Evolutionary conservation across 2,329 filamentous ascomycete genomes (phyloP), one percentile per base, ranked within the genome.

Genomic region (Nothopassalora personata): DNA sequence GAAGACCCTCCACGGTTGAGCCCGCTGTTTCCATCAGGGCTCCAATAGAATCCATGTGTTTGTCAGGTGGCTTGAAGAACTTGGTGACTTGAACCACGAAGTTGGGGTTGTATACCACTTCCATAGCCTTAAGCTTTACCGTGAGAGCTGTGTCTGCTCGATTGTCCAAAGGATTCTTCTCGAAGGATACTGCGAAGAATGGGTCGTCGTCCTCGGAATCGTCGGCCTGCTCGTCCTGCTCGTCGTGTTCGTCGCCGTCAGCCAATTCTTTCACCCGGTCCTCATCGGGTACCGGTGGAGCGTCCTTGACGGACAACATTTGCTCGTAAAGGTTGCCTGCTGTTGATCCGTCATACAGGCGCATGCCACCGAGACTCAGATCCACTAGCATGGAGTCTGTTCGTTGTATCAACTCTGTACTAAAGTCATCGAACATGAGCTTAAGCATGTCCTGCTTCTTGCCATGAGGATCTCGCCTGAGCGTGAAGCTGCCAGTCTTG

Each of bases 31-130:
- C 95, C 86, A 99, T 90, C 57, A 99, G 81, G 1, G 94, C 95
- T 11, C 86, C 89, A 67, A 99, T 97, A 9, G 94, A 99, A 71
- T 99, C 94, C 92, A 99, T 97, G 72, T 99, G 95, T 53, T 92
- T 84, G 73, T 97, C 92, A 0, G 94, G 95, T 0, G 94, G 94
- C 63, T 93, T 88, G 79, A 99, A 99, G 78, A 99, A 99, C 67
- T 91, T 91, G 55, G 88, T 90, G 43, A 97, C 86, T 52, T 94
- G 92, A 5, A 96, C 86, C 0, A 97, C 82, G 66, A 97, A 95
- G 64, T 87, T 90, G 0, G 95, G 94, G 68, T 99, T 99, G 83
- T 96, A 99, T 27, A 99, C 91, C 56, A 99, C 89, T 73, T 99
- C 95, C 66, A 99, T 87, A 48, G 92, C 94, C 74, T 95, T 97